Evolutionary conservation across 495 filamentous ascomycete genomes (phyloP).

Genomic region (Letharia lupina): DNA sequence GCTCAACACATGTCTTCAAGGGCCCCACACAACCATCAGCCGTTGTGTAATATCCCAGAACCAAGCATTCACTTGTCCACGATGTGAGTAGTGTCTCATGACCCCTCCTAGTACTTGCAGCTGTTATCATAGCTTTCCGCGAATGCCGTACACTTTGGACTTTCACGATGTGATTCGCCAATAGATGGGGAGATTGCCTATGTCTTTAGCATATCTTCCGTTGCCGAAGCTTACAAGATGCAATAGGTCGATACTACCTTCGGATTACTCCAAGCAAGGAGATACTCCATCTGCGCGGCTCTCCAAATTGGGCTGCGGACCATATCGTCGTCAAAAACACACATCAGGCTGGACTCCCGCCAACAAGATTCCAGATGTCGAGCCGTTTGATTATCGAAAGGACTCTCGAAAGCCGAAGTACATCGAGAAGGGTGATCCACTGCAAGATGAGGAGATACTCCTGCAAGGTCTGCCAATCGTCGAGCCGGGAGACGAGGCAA

Average conservation of each 20-base stretch:
- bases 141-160: neutral
- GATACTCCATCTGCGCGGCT: neutral
- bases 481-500: neutral
- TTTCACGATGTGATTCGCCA: neutral
- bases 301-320: neutral
- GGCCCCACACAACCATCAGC: neutral
- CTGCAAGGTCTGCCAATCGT: slow-evolving; percentile 13
- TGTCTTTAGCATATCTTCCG: neutral
- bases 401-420: neutral
- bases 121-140: neutral
- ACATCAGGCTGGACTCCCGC: neutral
- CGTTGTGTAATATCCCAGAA: neutral
- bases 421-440: slow-evolving; percentile 12
- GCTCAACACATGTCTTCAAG: neutral
- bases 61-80: neutral
- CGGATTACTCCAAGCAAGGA: slow-evolving; percentile 1
- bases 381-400: neutral
- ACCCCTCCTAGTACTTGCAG: neutral
- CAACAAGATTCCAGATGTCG: neutral
- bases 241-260: neutral
- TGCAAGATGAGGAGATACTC: slow-evolving; percentile 16
- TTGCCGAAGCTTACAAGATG: neutral
- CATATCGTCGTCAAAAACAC: neutral
- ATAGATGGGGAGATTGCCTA: neutral
- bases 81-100: neutral